phyloP scores from a whole-genome alignment of 164 flowering plant genomes.

The Vitis rotundifolia region DNA sequence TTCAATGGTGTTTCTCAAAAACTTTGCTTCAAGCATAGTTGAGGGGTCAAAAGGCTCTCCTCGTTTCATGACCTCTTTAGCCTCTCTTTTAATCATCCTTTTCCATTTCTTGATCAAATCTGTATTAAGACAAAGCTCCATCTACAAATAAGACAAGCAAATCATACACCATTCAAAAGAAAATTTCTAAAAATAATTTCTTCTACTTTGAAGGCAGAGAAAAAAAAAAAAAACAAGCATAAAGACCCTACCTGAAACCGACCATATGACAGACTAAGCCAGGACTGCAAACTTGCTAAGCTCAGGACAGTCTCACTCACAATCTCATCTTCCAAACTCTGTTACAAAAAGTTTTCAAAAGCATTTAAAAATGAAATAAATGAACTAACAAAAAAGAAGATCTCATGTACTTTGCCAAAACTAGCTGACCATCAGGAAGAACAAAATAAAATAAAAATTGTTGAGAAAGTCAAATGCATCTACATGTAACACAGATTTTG shows the following conservation, averaged over 20 bases:
- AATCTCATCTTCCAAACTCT: constrained; percentile 98
- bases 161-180: constrained; percentile 1
- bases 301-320: constrained; percentile 78
- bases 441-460: too few relatives aligned
- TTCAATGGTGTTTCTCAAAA: constrained; percentile 75
- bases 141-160: constrained; percentile 37
- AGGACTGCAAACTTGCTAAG: constrained; percentile 73
- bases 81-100: constrained; percentile 66
- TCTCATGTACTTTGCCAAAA: background rate
- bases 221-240: background rate
- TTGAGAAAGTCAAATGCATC: too few relatives aligned
- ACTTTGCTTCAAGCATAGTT: constrained; percentile 63
- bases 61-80: constrained; percentile 57
- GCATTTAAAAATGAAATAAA: background rate
- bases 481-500: too few relatives aligned
- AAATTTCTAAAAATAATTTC: too few relatives aligned
- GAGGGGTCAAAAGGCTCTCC: constrained; percentile 66
- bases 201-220: background rate
- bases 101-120: constrained; percentile 85
- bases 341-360: constrained; percentile 12
- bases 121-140: constrained; percentile 80
- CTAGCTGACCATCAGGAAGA: too few relatives aligned
- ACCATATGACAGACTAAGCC: constrained; percentile 90
- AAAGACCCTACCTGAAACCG: constrained; percentile 74
- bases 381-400: background rate